These are phyloP conservation scores for Triadica sebifera DNA, from an alignment of 345 rosid species.

Conservation along the genomic window DNA sequence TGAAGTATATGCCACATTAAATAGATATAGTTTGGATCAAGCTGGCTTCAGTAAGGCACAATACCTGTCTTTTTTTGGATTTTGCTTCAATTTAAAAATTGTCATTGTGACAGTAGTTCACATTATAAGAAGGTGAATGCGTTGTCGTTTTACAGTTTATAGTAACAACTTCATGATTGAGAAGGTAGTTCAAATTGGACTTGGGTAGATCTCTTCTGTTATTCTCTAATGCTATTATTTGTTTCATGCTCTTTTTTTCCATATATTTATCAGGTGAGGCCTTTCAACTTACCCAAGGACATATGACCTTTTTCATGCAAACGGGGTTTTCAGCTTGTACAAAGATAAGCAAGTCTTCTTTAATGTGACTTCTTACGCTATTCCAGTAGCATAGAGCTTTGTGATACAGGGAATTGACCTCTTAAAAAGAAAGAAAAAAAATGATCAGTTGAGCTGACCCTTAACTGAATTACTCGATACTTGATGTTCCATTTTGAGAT, in stretches of 20 bases:
- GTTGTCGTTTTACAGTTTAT: not conserved
- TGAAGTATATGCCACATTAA: not conserved
- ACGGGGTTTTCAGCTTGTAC: conserved; percentile 34
- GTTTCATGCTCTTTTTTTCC: not conserved
- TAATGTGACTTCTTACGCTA: not conserved
- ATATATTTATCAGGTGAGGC: conserved; percentile 27
- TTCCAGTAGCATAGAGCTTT: not conserved
- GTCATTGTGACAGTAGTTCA: not conserved
- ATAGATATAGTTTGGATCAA: not conserved
- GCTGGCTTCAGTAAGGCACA: not conserved
- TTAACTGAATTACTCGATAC: not conserved
- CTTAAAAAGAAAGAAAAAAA: not conserved
- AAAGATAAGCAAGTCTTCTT: conserved; percentile 27
- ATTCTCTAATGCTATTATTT: not conserved
- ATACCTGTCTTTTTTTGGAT: not conserved
- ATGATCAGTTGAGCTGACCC: not conserved
- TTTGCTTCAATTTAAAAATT: not conserved
- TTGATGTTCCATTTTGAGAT: no score
- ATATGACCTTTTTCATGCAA: conserved; percentile 36
- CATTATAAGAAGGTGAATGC: not conserved
- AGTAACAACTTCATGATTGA: not conserved
- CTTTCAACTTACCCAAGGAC: conserved; percentile 37
- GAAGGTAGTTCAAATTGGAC: not conserved
- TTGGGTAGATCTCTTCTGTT: not conserved
- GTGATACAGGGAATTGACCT: not conserved